A percentile compares a stretch with the other conserved stretches of the same genome.
These are phyloP conservation scores for Venturiaceae sp. DNA, from an alignment of 2,329 filamentous ascomycete genomes.

Conservation along the genomic window DNA sequence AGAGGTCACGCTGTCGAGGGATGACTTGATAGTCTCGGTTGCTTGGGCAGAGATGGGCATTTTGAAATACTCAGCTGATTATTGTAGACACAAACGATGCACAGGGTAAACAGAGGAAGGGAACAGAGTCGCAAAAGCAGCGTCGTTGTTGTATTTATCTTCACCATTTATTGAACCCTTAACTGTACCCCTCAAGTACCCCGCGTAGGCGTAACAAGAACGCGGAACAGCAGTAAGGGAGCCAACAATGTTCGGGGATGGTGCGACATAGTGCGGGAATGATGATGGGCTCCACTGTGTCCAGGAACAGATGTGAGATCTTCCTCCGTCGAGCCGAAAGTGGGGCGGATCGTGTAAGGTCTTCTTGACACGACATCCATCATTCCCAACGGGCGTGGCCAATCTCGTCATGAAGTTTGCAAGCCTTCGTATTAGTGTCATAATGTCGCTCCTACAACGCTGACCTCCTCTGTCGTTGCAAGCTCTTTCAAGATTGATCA, in stretches of 20 bases:
- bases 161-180: neutral
- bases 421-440: too few relatives aligned
- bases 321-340: neutral
- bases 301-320: neutral
- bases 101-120: neutral
- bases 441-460: too few relatives aligned
- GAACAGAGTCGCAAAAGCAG: neutral
- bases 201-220: too few relatives aligned
- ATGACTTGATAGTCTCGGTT: slow-evolving; percentile 23
- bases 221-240: neutral
- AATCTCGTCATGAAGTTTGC: too few relatives aligned
- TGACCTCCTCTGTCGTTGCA: too few relatives aligned
- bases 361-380: neutral
- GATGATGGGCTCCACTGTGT: neutral
- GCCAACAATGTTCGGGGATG: neutral
- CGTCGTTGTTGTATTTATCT: neutral
- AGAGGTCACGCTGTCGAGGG: slow-evolving; percentile 26
- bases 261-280: neutral
- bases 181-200: neutral
- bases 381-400: neutral
- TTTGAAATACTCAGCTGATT: neutral
- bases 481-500: too few relatives aligned
- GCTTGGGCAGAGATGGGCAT: slow-evolving; percentile 16
- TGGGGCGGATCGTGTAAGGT: neutral
- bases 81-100: too few relatives aligned